A percentile compares a stretch with the other conserved stretches of the same genome.
These are phyloP conservation scores for Castanea mollissima DNA, from an alignment of 306 rosid genomes.

Conservation along the genomic window DNA sequence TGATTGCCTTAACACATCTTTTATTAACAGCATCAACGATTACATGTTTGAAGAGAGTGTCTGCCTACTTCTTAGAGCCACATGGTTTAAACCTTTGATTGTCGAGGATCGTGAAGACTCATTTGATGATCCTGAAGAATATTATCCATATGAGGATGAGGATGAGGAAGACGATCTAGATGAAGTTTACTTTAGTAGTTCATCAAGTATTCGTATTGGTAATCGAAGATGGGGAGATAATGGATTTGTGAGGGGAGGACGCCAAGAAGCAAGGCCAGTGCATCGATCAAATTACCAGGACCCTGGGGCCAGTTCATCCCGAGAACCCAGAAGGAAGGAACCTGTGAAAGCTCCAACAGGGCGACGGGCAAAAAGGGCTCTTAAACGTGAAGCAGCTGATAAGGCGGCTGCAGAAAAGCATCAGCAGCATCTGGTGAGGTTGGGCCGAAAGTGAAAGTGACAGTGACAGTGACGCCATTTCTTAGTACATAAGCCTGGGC, in stretches of 20 bases:
- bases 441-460: constrained; percentile 56
- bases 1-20: neutral
- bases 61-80: constrained; percentile 80
- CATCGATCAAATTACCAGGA: constrained; percentile 38
- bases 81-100: constrained; percentile 68
- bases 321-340: constrained; percentile 53
- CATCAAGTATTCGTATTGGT: constrained; percentile 68
- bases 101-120: constrained; percentile 44
- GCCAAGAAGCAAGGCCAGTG: constrained; percentile 72
- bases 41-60: constrained; percentile 94
- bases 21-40: constrained; percentile 59
- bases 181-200: constrained; percentile 52
- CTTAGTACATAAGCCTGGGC: constrained; percentile 4
- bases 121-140: constrained; percentile 43
- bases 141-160: constrained; percentile 48
- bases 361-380: constrained; percentile 79
- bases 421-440: constrained; percentile 59
- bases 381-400: constrained; percentile 84
- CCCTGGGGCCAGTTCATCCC: constrained; percentile 59
- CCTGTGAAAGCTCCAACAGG: constrained; percentile 42
- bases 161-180: constrained; percentile 55
- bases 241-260: constrained; percentile 73
- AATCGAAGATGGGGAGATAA: constrained; percentile 92
- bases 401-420: constrained; percentile 85
- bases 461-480: constrained; percentile 20